Evolutionary conservation across 768 basidiomycete genomes (phyloP).

Genomic region (Lactarius deliciosus): DNA sequence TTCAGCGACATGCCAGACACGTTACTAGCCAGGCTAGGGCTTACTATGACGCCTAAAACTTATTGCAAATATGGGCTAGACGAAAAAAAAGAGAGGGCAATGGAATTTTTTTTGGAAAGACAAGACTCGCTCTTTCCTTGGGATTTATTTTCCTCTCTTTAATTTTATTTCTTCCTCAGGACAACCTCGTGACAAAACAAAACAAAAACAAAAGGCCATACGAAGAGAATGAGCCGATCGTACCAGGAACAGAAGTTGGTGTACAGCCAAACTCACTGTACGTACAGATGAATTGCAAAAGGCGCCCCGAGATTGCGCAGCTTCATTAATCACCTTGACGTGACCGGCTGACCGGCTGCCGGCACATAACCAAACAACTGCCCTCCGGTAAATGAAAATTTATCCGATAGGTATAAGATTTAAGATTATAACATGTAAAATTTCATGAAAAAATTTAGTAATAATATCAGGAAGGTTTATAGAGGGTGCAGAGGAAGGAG

Average conservation of each 20-base stretch:
- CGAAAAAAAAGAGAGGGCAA: not conserved
- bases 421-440: not conserved
- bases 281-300: constrained; percentile 9
- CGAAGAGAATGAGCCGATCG: constrained; percentile 12
- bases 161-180: not conserved
- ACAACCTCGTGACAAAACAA: not conserved
- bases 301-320: constrained; percentile 15
- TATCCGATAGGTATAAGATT: not conserved
- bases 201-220: not conserved
- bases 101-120: not conserved
- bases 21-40: constrained; percentile 10
- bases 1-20: constrained; percentile 10
- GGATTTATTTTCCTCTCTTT: not conserved
- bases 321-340: constrained; percentile 18
- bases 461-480: not conserved
- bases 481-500: not conserved
- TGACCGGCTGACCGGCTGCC: constrained; percentile 8
- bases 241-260: constrained; percentile 1
- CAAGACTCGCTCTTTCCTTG: not conserved
- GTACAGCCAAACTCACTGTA: not conserved
- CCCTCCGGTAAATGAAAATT: constrained; percentile 6
- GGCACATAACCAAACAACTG: constrained; percentile 9
- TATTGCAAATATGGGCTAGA: constrained; percentile 20
- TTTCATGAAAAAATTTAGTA: not conserved
- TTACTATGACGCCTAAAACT: constrained; percentile 12